phyloP scores from a whole-genome alignment of 2,329 filamentous ascomycete species.

The Spiromastix sp. region DNA sequence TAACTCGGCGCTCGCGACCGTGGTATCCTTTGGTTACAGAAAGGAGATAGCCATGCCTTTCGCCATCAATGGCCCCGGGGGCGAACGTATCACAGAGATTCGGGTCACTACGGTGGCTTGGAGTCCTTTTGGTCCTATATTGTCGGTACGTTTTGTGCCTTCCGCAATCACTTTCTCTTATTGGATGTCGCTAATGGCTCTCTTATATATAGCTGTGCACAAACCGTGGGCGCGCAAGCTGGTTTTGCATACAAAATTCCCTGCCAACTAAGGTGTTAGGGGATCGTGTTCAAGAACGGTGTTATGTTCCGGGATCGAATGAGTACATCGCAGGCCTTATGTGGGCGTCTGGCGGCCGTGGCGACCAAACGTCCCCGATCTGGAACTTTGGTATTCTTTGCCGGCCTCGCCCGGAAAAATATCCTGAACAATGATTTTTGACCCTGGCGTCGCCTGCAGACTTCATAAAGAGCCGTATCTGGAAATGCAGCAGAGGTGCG shows the following conservation, averaged over 20 bases:
- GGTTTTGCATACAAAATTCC: neutral
- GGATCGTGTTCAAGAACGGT: neutral
- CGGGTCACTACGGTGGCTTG: neutral
- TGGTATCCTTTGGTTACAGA: neutral
- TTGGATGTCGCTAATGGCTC: neutral
- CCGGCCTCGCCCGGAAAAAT: neutral
- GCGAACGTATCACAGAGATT: neutral
- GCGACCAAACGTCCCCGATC: neutral
- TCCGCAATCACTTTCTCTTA: neutral
- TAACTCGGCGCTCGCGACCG: neutral
- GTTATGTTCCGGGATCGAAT: neutral
- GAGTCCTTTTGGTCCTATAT: neutral
- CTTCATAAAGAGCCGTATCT: too few species aligned
- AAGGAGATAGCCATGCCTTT: neutral
- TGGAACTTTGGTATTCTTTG: neutral
- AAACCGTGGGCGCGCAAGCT: neutral
- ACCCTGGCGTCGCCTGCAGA: too few species aligned
- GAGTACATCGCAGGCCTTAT: neutral
- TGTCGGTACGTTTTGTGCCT: neutral
- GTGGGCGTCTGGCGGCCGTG: neutral
- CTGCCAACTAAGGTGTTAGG: neutral
- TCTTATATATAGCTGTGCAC: neutral
- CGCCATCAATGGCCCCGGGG: neutral
- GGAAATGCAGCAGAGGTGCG: too few species aligned
- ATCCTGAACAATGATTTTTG: too few species aligned